These are phyloP conservation scores for Pichia rugopelliculosa DNA, from an alignment of 805 yeast genomes.

Conservation along the genomic window DNA sequence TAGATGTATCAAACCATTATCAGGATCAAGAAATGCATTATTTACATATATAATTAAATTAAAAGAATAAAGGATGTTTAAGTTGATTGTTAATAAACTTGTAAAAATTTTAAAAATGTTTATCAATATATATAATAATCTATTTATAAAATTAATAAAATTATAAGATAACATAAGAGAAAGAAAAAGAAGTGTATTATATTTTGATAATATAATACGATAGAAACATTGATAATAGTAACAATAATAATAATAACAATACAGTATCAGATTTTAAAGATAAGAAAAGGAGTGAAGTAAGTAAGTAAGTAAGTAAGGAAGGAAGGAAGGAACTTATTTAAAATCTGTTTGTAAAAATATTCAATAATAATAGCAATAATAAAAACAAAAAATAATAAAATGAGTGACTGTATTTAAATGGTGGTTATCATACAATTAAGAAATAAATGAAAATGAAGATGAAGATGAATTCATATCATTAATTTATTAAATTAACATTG, in stretches of 20 bases:
- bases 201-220: neutral
- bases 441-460: too few species aligned
- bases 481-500: conserved; percentile 33
- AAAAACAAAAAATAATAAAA: too few species aligned
- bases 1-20: conserved; percentile 64
- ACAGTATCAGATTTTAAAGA: too few species aligned
- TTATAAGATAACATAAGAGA: neutral
- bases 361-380: too few species aligned
- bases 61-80: neutral
- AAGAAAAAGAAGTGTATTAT: neutral
- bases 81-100: neutral
- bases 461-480: conserved; percentile 5
- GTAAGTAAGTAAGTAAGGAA: too few species aligned
- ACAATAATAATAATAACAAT: neutral
- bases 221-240: neutral
- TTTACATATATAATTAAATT: conserved; percentile 42
- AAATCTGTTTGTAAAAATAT: too few species aligned
- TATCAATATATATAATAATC: conserved; percentile 1
- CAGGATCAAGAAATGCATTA: conserved; percentile 69
- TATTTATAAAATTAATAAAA: neutral
- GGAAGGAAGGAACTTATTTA: too few species aligned
- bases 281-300: too few species aligned
- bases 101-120: conserved; percentile 1
- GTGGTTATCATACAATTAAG: too few species aligned
- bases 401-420: too few species aligned